Conservation (phyloP, 2,329 filamentous ascomycete species). For the Arthrinium phaeospermum region DNA sequence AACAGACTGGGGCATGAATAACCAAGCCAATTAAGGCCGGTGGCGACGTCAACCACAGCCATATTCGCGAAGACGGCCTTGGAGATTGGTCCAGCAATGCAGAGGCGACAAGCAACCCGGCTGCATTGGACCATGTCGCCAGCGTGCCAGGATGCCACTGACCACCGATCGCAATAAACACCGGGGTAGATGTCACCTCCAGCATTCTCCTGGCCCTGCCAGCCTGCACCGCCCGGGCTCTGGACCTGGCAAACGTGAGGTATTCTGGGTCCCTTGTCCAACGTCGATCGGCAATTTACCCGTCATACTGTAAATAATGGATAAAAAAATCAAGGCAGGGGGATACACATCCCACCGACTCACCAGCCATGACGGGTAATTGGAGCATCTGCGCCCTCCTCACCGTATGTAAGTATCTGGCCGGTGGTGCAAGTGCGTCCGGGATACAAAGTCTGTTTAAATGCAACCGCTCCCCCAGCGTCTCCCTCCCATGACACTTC, state of each 20-base stretch:
- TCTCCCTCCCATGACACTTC: background rate
- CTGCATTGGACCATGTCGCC: background rate
- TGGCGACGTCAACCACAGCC: background rate
- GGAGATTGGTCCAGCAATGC: constrained; percentile 10
- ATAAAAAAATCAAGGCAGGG: background rate
- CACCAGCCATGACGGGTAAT: constrained; percentile 4
- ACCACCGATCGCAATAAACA: constrained; percentile 1
- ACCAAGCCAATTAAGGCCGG: constrained; percentile 9
- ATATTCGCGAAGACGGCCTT: background rate
- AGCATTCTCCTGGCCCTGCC: background rate
- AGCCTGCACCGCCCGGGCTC: constrained; percentile 9
- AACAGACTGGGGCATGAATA: background rate
- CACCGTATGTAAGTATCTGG: background rate
- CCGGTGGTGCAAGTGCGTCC: background rate
- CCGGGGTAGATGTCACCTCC: constrained; percentile 2
- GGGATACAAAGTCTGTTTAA: constrained; percentile 6
- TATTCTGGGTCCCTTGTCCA: background rate
- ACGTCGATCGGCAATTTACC: constrained; percentile 17
- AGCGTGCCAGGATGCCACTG: background rate
- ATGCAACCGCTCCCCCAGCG: background rate
- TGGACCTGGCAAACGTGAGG: background rate
- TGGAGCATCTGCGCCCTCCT: background rate
- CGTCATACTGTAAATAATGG: constrained; percentile 1
- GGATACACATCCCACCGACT: background rate
- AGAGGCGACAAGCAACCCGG: background rate